Evolutionary conservation across 2,329 filamentous ascomycete species (phyloP), one percentile per base, ranked within the genome.

Genomic region (Colletotrichum tofieldiae): DNA sequence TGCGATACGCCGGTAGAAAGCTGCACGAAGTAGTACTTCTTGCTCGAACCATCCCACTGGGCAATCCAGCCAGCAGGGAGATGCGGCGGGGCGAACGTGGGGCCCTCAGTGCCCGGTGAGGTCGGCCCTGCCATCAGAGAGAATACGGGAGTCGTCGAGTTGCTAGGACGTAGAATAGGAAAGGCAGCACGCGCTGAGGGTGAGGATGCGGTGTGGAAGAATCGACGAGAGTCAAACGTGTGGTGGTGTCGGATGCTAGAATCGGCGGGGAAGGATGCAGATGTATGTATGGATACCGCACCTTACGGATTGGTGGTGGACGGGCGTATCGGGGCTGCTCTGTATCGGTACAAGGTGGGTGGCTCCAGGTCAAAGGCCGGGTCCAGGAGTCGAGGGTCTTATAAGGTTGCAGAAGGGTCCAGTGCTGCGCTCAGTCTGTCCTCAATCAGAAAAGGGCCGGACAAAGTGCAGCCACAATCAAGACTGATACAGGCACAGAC

Each of bases 21-120:
- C 81, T 93, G 91, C 62, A 94, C 92, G 79, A 90, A 93, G 81
- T 93, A 93, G 80, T 92, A 93, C 80, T 92, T 92, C 80, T 85
- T 88, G 80, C 86, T 90, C 68, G 85, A 79, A 74, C 87, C 88
- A 78, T 93, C 91, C 91, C 91, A 93, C 82, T 93, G 91, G 71
- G 90, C 90, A 77, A 92, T 92, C 91, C 91, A 93, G 77, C 91
- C 91, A 16, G 89, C 82, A 61, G 91, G 91, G 64, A 92, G 86
- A 58, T 85, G 83, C 59, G 91, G 91, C 75, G 91, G 91, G 75
- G 84, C 86, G 77, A 85, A 90, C 77, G 87, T 88, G 75, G 89
- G 89, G 77, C 89, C 89, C 78, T 89, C 87, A 81, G 86, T 85
- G 81, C 86, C 85, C 74, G 89, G 89, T 75, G 89, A 90, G 76